Evolutionary conservation across 805 yeast species (phyloP).

Genomic region (Wickerhamiella qilinensis): DNA sequence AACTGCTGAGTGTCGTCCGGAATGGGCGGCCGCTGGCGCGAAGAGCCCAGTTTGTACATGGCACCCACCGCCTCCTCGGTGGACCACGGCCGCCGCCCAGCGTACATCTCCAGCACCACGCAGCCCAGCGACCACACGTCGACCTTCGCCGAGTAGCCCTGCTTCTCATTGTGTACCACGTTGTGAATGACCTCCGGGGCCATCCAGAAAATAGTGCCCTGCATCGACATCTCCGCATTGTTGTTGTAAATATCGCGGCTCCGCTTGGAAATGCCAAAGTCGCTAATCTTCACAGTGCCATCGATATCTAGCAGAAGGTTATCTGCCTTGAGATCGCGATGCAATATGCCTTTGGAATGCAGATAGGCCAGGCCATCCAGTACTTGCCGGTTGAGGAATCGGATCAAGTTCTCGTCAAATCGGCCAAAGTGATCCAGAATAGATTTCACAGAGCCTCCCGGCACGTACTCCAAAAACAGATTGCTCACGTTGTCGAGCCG

Average conservation of each 20-base stretch:
- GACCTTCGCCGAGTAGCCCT: conserved; percentile 93
- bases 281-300: conserved; percentile 89
- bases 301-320: conserved; percentile 75
- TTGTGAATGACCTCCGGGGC: conserved; percentile 97
- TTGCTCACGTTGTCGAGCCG: conserved; percentile 58
- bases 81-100: conserved; percentile 96
- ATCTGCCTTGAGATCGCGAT: conserved; percentile 90
- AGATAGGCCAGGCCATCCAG: conserved; percentile 73
- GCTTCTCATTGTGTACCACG: conserved; percentile 50
- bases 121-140: conserved; percentile 98
- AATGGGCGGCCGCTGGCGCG: conserved; percentile 86
- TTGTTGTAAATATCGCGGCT: conserved; percentile 75
- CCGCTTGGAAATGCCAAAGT: conserved; percentile 87
- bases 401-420: conserved; percentile 63
- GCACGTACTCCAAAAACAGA: conserved; percentile 84
- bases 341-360: conserved; percentile 75
- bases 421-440: conserved; percentile 68
- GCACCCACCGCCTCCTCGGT: conserved; percentile 91
- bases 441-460: conserved; percentile 92
- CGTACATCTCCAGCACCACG: conserved; percentile 93
- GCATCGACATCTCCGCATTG: conserved; percentile 93
- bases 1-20: conserved; percentile 66
- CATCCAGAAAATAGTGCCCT: conserved; percentile 99
- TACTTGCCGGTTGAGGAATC: conserved; percentile 63
- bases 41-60: conserved; percentile 70